Evolutionary conservation across 148 eudicot species (phyloP).

Genomic region (Camellia granthamiana): DNA sequence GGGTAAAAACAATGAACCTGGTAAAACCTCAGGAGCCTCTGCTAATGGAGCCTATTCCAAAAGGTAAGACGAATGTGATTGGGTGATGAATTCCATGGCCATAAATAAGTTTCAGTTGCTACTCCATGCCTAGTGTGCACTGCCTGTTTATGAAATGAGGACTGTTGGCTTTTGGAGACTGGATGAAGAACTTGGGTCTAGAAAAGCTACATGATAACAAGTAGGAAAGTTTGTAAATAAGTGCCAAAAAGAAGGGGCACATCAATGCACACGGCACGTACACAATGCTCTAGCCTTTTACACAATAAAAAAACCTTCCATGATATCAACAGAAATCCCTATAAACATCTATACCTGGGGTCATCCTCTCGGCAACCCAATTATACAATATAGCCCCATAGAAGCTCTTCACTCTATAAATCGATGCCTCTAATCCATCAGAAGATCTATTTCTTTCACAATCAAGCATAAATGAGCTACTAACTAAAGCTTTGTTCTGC

Average conservation of each 20-base stretch:
- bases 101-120: conserved; percentile 2
- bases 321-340: background rate
- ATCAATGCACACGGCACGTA: no score
- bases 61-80: conserved; percentile 45
- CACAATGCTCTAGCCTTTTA: background rate
- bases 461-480: background rate
- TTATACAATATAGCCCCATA: background rate
- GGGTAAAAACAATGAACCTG: conserved; percentile 65
- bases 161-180: background rate
- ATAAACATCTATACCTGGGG: background rate
- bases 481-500: background rate
- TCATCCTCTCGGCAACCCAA: background rate
- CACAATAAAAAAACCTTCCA: background rate
- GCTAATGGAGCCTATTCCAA: conserved; percentile 78
- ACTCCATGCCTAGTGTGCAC: background rate
- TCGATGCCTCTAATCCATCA: background rate
- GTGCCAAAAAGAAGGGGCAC: background rate
- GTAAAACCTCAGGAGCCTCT: conserved; percentile 61
- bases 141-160: background rate
- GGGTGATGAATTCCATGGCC: conserved; percentile 3
- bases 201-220: background rate
- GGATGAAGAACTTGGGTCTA: background rate
- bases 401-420: background rate
- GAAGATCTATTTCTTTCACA: background rate
- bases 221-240: background rate